Evolutionary conservation across 2,329 filamentous ascomycete genomes (phyloP).

Genomic region (Fulvia fulva): DNA sequence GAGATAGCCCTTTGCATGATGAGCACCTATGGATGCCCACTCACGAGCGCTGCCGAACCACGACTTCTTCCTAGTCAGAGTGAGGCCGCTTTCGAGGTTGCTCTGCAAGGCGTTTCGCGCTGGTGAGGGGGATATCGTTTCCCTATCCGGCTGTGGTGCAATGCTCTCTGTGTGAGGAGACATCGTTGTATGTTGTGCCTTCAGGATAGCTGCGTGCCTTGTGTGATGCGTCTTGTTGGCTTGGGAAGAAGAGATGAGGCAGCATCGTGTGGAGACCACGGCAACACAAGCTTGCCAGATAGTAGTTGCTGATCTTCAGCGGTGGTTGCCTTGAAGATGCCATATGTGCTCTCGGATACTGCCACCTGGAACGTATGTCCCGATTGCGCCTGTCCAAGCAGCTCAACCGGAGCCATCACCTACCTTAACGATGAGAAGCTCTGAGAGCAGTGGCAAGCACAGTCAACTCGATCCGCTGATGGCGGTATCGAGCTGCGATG

Average conservation of each 20-base stretch:
- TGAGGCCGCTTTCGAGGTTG: conserved; percentile 14
- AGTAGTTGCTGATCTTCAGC: neutral
- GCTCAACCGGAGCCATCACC: too few relatives aligned
- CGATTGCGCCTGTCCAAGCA: too few relatives aligned
- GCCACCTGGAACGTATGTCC: too few relatives aligned
- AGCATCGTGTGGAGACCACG: neutral
- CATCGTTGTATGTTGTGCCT: neutral
- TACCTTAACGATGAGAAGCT: too few relatives aligned
- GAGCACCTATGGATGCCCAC: conserved; percentile 12
- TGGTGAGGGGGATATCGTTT: conserved; percentile 9
- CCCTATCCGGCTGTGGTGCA: conserved; percentile 8
- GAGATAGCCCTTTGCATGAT: conserved; percentile 11
- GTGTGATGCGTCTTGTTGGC: neutral
- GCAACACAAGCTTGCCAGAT: neutral
- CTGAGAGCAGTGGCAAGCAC: too few relatives aligned
- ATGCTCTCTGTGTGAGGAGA: neutral
- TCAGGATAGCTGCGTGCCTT: neutral
- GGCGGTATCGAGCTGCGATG: too few relatives aligned
- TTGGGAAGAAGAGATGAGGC: neutral
- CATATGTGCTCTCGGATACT: too few relatives aligned
- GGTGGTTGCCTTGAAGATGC: neutral
- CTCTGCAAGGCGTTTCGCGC: conserved; percentile 18
- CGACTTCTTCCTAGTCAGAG: conserved; percentile 21
- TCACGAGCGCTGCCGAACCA: conserved; percentile 23
- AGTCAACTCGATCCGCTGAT: too few relatives aligned